Evolutionary conservation across 306 rosid genomes (phyloP), one percentile per base, ranked within the genome.

Genomic region (Styphnolobium japonicum): DNA sequence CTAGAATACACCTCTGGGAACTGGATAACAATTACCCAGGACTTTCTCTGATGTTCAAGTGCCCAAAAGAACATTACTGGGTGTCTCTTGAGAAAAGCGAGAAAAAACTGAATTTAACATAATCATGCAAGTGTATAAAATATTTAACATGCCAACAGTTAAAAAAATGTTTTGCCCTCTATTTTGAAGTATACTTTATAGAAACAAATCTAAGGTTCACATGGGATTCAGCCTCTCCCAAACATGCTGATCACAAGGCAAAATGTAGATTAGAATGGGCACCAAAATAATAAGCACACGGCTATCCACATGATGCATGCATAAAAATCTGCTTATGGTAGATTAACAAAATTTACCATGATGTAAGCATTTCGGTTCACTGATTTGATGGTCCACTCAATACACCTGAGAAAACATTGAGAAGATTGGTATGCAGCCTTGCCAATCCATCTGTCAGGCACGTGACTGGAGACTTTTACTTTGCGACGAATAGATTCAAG

Each of bases 281-380:
- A 23, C 11, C 72, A 45, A 36, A 70, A 37, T 72, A 42, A 71
- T 75, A 42, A 49, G 10, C 34, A 66, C 52, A 57, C 21, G 73
- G 18, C 53, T 22, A 52, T 39, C 71, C 15, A 36, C 56, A 75
- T 70, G 63, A 45, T n/a, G 74, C 76, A 27, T 21, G 29, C 34
- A 61, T 42, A 52, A 53, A 81, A 62, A 45, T 39, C 39, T 66
- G 74, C 25, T 63, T 15, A 51, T 34, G 71, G 19, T 9, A 80
- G 51, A 78, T 78, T 51, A 36, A 52, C 52, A 25, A 53, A 60
- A 62, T 69, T 85, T 91, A 95, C 98, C 96, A 95, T 90, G 71
- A 95, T 93, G 77, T 93, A 95, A 39, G 99, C 99, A 78, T 95
- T 95, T 76, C 98, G 96, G 83, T 95, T 95, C 73, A 90, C 91